Evolutionary conservation across 208 protist genomes (phyloP).

Genomic region (Trypanosoma avium): DNA sequence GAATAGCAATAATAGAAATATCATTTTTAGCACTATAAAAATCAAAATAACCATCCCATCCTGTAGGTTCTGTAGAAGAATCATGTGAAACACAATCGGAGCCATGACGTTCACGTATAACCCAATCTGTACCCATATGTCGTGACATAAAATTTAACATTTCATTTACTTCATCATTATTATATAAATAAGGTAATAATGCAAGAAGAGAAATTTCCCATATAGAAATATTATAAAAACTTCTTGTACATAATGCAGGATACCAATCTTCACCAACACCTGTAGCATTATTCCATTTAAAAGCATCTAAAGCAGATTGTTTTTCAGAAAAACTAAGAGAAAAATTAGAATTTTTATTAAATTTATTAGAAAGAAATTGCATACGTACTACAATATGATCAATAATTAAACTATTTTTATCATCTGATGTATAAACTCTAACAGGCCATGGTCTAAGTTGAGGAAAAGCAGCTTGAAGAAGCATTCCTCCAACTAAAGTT

Average conservation of each 20-base stretch:
- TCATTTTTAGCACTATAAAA: slow-evolving; percentile 65
- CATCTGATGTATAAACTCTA: slow-evolving; percentile 35
- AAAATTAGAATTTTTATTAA: slow-evolving; percentile 1
- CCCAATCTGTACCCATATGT: slow-evolving; percentile 67
- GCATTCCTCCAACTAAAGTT: slow-evolving; percentile 49
- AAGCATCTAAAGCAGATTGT: slow-evolving; percentile 30
- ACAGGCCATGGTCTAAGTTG: slow-evolving; percentile 68
- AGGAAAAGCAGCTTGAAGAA: slow-evolving; percentile 78
- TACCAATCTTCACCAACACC: slow-evolving; percentile 61
- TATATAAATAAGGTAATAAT: slow-evolving; percentile 61
- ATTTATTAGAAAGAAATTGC: slow-evolving; percentile 48
- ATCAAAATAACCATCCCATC: slow-evolving; percentile 71
- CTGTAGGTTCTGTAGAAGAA: slow-evolving; percentile 53
- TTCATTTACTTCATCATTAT: slow-evolving; percentile 46
- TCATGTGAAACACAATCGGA: slow-evolving; percentile 34
- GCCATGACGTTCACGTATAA: slow-evolving; percentile 53
- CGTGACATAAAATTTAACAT: slow-evolving; percentile 70
- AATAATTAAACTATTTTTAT: slow-evolving; percentile 51
- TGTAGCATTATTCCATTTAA: slow-evolving; percentile 61
- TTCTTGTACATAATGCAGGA: slow-evolving; percentile 63
- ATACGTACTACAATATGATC: slow-evolving; percentile 84
- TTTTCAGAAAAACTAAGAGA: slow-evolving; percentile 18
- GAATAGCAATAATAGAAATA: slow-evolving; percentile 61
- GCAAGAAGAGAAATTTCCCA: slow-evolving; percentile 73
- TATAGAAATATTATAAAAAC: slow-evolving; percentile 59